Percentiles rank a stretch among this genome's conserved stretches.
phyloP scores from a whole-genome alignment of 2,329 filamentous ascomycete species.

The Colletotrichum nymphaeae region DNA sequence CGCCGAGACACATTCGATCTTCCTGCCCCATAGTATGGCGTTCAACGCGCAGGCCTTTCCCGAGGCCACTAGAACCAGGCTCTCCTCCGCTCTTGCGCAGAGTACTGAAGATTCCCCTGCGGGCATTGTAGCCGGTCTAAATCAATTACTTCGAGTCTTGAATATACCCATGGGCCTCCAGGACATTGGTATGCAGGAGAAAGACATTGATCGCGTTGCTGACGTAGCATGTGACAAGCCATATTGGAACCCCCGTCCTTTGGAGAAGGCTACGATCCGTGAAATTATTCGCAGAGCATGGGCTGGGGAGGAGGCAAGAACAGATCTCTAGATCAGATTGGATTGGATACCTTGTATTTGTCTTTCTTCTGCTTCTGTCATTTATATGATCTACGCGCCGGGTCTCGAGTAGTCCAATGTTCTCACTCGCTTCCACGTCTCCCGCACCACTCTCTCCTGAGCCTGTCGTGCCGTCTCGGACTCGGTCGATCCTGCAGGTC shows the following conservation, averaged over 20 bases:
- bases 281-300: conserved; percentile 68
- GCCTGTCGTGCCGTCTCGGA: conserved; percentile 73
- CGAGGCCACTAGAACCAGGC: not conserved
- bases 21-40: conserved; percentile 31
- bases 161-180: conserved; percentile 62
- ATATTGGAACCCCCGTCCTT: conserved; percentile 67
- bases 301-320: conserved; percentile 65
- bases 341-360: not conserved
- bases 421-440: conserved; percentile 78
- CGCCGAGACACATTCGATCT: conserved; percentile 33
- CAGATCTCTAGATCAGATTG: conserved; percentile 53
- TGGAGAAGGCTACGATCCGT: conserved; percentile 61
- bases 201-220: conserved; percentile 66
- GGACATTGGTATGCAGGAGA: conserved; percentile 67
- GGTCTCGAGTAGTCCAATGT: conserved; percentile 75
- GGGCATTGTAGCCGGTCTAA: conserved; percentile 29
- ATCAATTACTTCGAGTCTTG: conserved; percentile 42
- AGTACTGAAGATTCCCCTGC: conserved; percentile 18
- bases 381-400: conserved; percentile 54
- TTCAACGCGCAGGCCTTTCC: conserved; percentile 25
- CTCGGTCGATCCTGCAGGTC: conserved; percentile 71
- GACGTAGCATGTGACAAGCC: conserved; percentile 66
- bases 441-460: conserved; percentile 77
- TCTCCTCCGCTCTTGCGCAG: conserved; percentile 21
- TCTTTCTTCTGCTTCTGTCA: not conserved